Base-by-base conservation (phyloP, 2,329 filamentous ascomycete genomes). In the Lasiodiplodia sp. region DNA sequence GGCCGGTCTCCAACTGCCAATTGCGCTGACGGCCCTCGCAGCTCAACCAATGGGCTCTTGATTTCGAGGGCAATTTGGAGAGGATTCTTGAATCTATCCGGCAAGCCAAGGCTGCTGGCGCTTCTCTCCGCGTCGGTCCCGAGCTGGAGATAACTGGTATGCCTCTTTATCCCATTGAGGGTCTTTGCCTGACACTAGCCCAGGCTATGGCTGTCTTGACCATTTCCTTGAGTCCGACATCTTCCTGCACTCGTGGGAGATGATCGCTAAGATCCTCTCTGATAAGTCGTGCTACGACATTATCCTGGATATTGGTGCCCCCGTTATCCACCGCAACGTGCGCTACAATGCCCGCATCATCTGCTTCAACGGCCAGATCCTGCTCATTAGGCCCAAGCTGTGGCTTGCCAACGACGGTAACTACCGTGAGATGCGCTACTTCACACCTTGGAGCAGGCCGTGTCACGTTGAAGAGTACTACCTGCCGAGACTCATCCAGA, bases 371-470 rank as follows among this genome's bases (percentile, higher is more conserved):
- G 86, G 87, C 63, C 88, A 89, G 79, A 89, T 94, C 23, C 79
- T 94, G 21, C 82, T 91, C 69, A 90, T 96, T 68, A 84, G 91
- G 12, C 91, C 91, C 0, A 94, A 93, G 78, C 83, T 92, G 71
- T 89, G 84, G 73, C 84, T 94, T 6, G 90, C 90, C 58, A 90
- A 91, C 70, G 89, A 92, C 77, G 91, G 91, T 2, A 91, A 84
- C 73, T 83, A 80, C 66, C 77, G 82, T 6, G 82, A 84, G 71
- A 76, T 75, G 72, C 71, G 76, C 11, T 74, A 79, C 70, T 79
- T 79, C 60, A 78, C 75, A 21, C 76, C 77, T 2, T 79, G 78
- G 78, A 81, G 84, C 66, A 81, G 86, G 4, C 84, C 84, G 1
- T 82, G 85, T 21, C 79, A 87, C 31, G 82, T 87, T 0, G 91